Evolutionary conservation across 2,329 filamentous ascomycete species (phyloP).

Genomic region (Epichloe uncinata): DNA sequence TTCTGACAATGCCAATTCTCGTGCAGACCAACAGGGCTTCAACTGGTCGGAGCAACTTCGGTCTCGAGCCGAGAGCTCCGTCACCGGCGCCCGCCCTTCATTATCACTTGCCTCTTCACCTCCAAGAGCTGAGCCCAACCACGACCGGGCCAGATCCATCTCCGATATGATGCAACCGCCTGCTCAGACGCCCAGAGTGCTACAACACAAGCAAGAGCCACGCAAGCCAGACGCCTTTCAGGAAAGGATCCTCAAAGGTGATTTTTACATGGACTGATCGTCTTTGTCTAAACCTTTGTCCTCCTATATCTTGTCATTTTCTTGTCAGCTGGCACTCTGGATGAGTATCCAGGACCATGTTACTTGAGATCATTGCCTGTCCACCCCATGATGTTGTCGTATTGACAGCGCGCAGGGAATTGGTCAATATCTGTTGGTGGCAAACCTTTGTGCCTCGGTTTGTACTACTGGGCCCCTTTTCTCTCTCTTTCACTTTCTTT

Average conservation of each 20-base stretch:
- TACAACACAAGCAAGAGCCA: constrained; percentile 34
- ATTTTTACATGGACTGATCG: constrained; percentile 87
- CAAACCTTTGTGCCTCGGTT: not conserved
- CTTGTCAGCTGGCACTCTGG: not conserved
- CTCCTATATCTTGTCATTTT: not conserved
- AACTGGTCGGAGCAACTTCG: constrained; percentile 96
- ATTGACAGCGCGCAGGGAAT: not conserved
- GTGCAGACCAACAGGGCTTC: constrained; percentile 73
- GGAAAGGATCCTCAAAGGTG: constrained; percentile 91
- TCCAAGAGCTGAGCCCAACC: constrained; percentile 25
- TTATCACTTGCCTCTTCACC: constrained; percentile 42
- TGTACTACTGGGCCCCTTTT: not conserved
- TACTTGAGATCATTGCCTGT: not conserved
- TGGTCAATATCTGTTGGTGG: not conserved
- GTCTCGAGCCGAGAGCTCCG: constrained; percentile 73
- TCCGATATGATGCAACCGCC: constrained; percentile 48
- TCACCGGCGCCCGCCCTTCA: constrained; percentile 40
- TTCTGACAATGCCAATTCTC: constrained; percentile 51
- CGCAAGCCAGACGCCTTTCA: constrained; percentile 87
- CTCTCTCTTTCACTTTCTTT: not conserved
- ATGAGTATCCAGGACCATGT: not conserved
- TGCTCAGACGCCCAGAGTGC: constrained; percentile 31
- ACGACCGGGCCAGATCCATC: constrained; percentile 59
- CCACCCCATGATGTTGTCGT: not conserved
- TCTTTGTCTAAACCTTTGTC: not conserved